A percentile compares a stretch with the other conserved stretches of the same genome.
phyloP scores from a whole-genome alignment of 257 asterid genomes.

The Plantago major region DNA sequence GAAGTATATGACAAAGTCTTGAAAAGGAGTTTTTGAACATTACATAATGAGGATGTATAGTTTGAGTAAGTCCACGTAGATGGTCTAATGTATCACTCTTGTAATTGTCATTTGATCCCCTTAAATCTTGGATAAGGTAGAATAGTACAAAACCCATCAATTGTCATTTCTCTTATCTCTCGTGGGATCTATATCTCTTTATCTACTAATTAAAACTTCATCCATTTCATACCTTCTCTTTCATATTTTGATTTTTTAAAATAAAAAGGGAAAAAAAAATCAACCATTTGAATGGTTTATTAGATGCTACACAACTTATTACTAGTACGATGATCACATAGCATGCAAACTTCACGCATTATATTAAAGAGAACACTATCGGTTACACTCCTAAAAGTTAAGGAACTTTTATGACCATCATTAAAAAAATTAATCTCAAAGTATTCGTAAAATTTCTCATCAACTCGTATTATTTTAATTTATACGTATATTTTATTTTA shows the following conservation, averaged over 20 bases:
- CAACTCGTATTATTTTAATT: no score
- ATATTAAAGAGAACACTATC: no score
- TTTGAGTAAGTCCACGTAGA: conserved; percentile 26
- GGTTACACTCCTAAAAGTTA: no score
- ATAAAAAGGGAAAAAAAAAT: not conserved
- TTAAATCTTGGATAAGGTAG: conserved; percentile 7
- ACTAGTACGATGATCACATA: no score
- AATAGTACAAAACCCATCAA: not conserved
- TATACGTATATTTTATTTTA: no score
- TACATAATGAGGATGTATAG: conserved; percentile 16
- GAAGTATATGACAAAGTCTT: not conserved
- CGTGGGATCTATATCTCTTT: not conserved
- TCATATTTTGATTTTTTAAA: not conserved
- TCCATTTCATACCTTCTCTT: conserved; percentile 5
- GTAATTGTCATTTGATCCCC: conserved; percentile 5
- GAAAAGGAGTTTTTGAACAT: conserved; percentile 18
- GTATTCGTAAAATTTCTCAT: no score
- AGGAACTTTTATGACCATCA: no score
- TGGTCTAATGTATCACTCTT: conserved; percentile 23
- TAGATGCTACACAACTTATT: no score
- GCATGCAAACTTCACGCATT: no score
- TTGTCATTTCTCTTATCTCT: not conserved
- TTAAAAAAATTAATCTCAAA: no score
- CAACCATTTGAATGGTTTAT: no score
- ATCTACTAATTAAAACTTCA: conserved; percentile 8